Base-by-base conservation (phyloP, 768 basidiomycete genomes). In the Suillus fuscotomentosus region DNA sequence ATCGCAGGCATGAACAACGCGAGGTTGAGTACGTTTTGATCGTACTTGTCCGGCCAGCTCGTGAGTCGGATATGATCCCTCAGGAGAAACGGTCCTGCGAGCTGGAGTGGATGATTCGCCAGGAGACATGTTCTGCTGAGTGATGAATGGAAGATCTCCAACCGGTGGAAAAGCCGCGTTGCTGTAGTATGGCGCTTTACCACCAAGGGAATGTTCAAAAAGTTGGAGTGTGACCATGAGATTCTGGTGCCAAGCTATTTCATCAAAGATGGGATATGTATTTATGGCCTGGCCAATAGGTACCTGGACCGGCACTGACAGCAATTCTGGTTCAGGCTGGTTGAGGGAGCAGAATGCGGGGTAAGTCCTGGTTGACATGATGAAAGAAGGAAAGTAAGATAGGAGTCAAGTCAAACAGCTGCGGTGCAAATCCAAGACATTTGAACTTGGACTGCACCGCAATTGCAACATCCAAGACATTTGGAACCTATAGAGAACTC, bases 281-380 rank as follows among this genome's bases (percentile, higher is more conserved):
- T 57, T 27, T 15, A 27, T n/a, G 14, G 39, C 2, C 17, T 59
- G 57, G 20, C 42, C 39, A 17, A 42, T 3, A 54, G 53, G 31
- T 20, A 13, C 47, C 47, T 24, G 47, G 6, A 36, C 20, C 20
- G 31, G 9, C 10, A 59, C 27, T 27, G 57, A 42, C 10, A 59
- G 27, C 1, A 9, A 27, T 42, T 59, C 24, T 5, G 11, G 17
- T 11, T 59, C 57, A 27, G 57, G n/a, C 39, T 59, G 57, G 24
- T 59, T 59, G 57, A 59, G 39, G 24, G 57, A 27, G 57, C 8
- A 59, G 17, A 59, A 59, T 42, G 57, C 39, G 24, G 57, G 41
- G 27, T 42, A 42, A 31, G 24, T 13, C 20, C 1, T 27, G 24
- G 24, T 27, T 41, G 56, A 27, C 57, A 27, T 42, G 15, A 20